Conservation (phyloP, 495 filamentous ascomycete genomes). For the Bacidia rubella region DNA sequence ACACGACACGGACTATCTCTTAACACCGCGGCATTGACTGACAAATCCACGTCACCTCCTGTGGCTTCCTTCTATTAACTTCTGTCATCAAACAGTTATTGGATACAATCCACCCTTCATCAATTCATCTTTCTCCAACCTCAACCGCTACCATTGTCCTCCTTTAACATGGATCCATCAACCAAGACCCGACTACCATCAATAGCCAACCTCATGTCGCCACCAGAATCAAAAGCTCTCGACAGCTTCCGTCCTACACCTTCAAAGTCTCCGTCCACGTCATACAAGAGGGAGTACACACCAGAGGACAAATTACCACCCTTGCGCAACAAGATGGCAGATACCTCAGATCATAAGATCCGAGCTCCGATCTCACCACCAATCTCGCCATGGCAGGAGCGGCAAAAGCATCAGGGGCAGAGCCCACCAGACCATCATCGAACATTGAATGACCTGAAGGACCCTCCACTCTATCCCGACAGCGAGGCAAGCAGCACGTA, state of each 20-base stretch:
- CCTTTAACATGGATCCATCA: constrained; percentile 17
- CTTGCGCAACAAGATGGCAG: constrained; percentile 20
- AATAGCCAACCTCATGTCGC: constrained; percentile 58
- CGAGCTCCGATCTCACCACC: constrained; percentile 54
- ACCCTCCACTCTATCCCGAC: constrained; percentile 49
- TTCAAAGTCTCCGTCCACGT: constrained; percentile 24
- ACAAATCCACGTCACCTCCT: constrained; percentile 14
- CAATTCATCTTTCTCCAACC: constrained; percentile 4
- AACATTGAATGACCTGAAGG: constrained; percentile 29
- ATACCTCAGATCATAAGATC: constrained; percentile 28
- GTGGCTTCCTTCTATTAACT: constrained; percentile 25
- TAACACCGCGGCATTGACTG: constrained; percentile 15
- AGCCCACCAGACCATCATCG: constrained; percentile 24
- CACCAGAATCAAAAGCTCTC: constrained; percentile 50
- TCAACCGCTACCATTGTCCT: neutral
- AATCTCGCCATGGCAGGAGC: constrained; percentile 50
- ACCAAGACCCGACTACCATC: constrained; percentile 39
- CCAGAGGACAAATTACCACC: constrained; percentile 35
- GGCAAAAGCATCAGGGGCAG: constrained; percentile 29
- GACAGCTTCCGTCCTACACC: constrained; percentile 40
- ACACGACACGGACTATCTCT: constrained; percentile 12
- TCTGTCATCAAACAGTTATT: constrained; percentile 20
- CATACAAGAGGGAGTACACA: constrained; percentile 21
- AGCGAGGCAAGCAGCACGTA: constrained; percentile 21
- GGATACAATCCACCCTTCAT: neutral